Evolutionary conservation across 1,139 yeast genomes (phyloP).

Genomic region (Magnusiomyces tetraspermus): DNA sequence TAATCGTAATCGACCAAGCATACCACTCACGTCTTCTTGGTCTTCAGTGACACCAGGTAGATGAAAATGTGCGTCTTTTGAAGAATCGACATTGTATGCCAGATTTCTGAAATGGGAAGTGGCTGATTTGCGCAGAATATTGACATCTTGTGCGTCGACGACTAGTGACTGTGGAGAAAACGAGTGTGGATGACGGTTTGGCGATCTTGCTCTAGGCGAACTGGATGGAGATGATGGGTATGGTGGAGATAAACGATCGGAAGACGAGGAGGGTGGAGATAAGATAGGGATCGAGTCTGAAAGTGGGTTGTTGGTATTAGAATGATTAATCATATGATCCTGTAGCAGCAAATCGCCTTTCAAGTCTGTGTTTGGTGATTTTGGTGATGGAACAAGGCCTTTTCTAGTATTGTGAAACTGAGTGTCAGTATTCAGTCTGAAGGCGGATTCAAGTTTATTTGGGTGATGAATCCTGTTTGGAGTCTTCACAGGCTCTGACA

Average conservation of each 20-base stretch:
- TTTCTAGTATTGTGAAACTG: too few relatives aligned
- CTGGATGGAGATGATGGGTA: not conserved
- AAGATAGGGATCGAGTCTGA: not conserved
- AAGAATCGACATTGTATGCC: slow-evolving; percentile 6
- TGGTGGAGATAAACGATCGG: not conserved
- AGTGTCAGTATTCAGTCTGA: too few relatives aligned
- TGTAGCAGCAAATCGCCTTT: too few relatives aligned
- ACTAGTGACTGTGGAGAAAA: slow-evolving; percentile 5
- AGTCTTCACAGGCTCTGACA: too few relatives aligned
- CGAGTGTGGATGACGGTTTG: not conserved
- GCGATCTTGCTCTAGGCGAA: not conserved
- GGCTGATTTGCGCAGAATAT: slow-evolving; percentile 10
- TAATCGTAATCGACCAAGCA: slow-evolving; percentile 31
- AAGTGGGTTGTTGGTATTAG: not conserved
- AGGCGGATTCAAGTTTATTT: too few relatives aligned
- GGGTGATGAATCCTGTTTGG: too few relatives aligned
- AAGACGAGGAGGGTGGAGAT: not conserved
- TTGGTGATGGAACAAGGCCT: too few relatives aligned
- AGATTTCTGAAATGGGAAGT: slow-evolving; percentile 12
- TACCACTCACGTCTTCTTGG: slow-evolving; percentile 32
- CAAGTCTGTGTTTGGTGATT: too few relatives aligned
- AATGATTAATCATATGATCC: not conserved
- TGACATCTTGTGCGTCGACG: slow-evolving; percentile 11
- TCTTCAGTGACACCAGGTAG: slow-evolving; percentile 25
- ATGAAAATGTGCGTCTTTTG: slow-evolving; percentile 9